Evolutionary conservation across 345 rosid species (phyloP).

Genomic region (Cardiospermum halicacabum): DNA sequence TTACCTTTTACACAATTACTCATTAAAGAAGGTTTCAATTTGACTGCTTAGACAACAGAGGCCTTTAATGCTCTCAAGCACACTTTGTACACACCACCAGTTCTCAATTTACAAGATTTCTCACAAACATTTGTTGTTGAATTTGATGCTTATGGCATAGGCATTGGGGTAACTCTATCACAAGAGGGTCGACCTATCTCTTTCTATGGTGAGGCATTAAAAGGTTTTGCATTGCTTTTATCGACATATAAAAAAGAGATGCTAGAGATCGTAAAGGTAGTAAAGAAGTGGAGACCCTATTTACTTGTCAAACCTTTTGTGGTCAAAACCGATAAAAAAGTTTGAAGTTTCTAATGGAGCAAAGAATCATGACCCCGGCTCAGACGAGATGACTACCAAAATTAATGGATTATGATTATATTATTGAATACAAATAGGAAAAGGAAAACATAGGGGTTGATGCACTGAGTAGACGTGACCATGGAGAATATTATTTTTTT

Average conservation of each 20-base stretch:
- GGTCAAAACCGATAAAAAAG: not conserved
- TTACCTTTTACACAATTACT: not conserved
- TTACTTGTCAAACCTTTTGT: not conserved
- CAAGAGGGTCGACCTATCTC: not conserved
- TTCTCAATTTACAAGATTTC: not conserved
- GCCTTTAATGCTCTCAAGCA: not conserved
- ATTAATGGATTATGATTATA: not conserved
- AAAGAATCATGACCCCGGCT: not conserved
- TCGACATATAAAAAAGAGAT: not conserved
- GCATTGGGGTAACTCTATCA: not conserved
- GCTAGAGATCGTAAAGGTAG: not conserved
- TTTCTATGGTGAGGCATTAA: not conserved
- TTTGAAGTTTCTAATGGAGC: not conserved
- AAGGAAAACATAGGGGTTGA: not conserved
- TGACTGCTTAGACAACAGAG: not conserved
- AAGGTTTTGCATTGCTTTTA: not conserved
- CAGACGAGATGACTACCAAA: not conserved
- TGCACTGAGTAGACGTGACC: too few species aligned
- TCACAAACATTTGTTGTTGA: not conserved
- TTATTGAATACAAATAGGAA: not conserved
- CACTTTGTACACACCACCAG: not conserved
- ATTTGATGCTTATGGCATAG: not conserved
- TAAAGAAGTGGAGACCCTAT: not conserved
- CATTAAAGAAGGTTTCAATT: not conserved
- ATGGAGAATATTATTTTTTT: too few species aligned